Percentiles rank a stretch among this genome's conserved stretches.
Conservation (phyloP, 2,329 filamentous ascomycete species). For the Beauveria pseudobassiana region DNA sequence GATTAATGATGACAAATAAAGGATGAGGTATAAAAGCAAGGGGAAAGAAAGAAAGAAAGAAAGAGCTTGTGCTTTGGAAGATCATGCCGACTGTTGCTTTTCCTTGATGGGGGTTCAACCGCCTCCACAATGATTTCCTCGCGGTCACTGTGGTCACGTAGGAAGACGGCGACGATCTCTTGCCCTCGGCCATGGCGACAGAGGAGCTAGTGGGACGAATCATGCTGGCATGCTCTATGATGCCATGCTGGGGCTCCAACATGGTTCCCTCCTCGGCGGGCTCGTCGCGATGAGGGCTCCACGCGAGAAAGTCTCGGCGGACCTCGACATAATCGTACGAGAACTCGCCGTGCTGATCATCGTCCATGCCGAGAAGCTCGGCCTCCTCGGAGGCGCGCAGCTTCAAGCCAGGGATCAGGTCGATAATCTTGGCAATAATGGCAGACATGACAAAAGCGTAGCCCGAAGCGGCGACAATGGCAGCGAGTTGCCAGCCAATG, state of each 20-base stretch:
- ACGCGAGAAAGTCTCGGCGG: conserved; percentile 78
- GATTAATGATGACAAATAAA: neutral
- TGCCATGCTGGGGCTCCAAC: conserved; percentile 62
- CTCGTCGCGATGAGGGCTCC: conserved; percentile 68
- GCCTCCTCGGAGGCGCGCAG: conserved; percentile 75
- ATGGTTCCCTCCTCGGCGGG: conserved; percentile 50
- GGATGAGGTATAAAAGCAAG: conserved; percentile 2
- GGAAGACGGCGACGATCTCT: conserved; percentile 6
- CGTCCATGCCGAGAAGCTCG: conserved; percentile 81
- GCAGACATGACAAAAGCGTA: conserved; percentile 71
- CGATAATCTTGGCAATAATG: conserved; percentile 65
- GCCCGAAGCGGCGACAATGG: conserved; percentile 56
- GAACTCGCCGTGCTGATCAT: conserved; percentile 85
- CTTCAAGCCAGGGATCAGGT: conserved; percentile 68
- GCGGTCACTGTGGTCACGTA: conserved; percentile 4
- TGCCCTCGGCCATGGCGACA: conserved; percentile 13
- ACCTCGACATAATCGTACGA: conserved; percentile 89
- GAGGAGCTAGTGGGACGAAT: conserved; percentile 20
- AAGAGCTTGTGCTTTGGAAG: neutral
- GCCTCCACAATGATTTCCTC: conserved; percentile 8
- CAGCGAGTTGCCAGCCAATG: conserved; percentile 74
- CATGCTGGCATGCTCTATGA: conserved; percentile 52
- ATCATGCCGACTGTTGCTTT: conserved; percentile 11
- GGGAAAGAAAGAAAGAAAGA: neutral
- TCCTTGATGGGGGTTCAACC: conserved; percentile 7